Evolutionary conservation across 331 rosid species (phyloP), one percentile per base, ranked within the genome.

Genomic region (Malus hybrid): DNA sequence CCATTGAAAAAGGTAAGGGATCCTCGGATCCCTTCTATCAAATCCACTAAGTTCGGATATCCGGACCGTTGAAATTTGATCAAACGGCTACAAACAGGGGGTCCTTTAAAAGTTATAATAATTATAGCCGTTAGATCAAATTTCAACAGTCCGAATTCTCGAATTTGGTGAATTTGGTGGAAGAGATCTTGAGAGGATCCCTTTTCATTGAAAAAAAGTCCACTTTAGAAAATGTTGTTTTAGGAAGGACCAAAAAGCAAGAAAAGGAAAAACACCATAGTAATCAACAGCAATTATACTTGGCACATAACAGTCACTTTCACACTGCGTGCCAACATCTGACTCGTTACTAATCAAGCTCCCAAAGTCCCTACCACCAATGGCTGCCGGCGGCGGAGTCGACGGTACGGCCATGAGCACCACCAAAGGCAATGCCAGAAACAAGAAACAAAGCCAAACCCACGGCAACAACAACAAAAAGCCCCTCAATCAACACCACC

Each of bases 351-450:
- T 12, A 66, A 39, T 22, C 30, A 30, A 12, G 5, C 30, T 14
- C 32, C 20, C 68, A 20, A 11, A 56, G 12, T 33, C 65, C 65
- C 12, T 4, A 29, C 66, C 63, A 55, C 1, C 26, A 5, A 80
- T 75, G 80, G 72, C 79, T 10, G 57, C 79, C 63, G 65, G 70
- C 60, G 55, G 62, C 29, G 71, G 72, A 62, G 64, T 44, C 50
- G 52, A 33, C 12, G 76, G 72, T 3, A 63, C 65, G 15, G 42
- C 63, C 16, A 61, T 16, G 62, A 68, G 22, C 42, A 32, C 66
- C 24, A 16, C 72, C 22, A 83, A 75, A 63, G 71, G 79, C 24
- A 81, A 84, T 42, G 7, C 68, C 1, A 68, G 67, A 68, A 80
- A 14, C 16, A 57, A 78, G 56, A 66, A 53, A 34, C 64, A 15